Conservation (phyloP, 305 asterid species). For the Fraxinus platypoda region DNA sequence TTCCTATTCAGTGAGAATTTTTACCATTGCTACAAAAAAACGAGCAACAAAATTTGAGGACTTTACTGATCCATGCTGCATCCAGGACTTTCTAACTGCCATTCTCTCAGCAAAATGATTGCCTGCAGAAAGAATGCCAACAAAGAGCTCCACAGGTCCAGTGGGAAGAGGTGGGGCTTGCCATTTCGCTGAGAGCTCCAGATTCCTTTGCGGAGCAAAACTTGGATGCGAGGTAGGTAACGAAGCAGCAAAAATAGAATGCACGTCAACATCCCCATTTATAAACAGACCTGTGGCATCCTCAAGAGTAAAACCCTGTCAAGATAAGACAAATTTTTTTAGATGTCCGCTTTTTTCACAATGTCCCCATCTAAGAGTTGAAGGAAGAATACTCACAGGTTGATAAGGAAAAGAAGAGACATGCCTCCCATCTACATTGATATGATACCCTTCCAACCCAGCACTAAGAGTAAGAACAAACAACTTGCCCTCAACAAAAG, state of each 20-base stretch:
- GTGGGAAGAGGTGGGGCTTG: conserved; percentile 65
- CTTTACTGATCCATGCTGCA: conserved; percentile 65
- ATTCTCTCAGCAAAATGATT: conserved; percentile 97
- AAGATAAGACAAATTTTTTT: conserved; percentile 21
- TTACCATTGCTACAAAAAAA: conserved; percentile 94
- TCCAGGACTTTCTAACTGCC: conserved; percentile 97
- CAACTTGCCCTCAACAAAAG: conserved; percentile 77
- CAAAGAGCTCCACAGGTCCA: conserved; percentile 75
- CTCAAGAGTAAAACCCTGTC: conserved; percentile 84
- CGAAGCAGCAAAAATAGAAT: conserved; percentile 73
- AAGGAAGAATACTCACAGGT: conserved; percentile 53
- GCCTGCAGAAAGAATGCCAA: conserved; percentile 94
- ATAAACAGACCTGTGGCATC: conserved; percentile 84
- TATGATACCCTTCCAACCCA: conserved; percentile 88
- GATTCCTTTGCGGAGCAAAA: conserved; percentile 68
- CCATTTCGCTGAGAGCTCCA: conserved; percentile 74
- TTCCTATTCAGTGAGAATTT: conserved; percentile 23
- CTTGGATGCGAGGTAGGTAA: conserved; percentile 84
- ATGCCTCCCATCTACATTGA: conserved; percentile 83
- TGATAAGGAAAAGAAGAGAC: conserved; percentile 82
- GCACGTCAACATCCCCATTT: conserved; percentile 75
- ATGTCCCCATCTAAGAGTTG: conserved; percentile 6
- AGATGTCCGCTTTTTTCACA: conserved; percentile 20
- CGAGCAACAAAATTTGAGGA: conserved; percentile 70
- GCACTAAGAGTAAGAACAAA: conserved; percentile 82